Conservation (phyloP, 2,329 filamentous ascomycete genomes). For the Botryotinia convoluta region DNA sequence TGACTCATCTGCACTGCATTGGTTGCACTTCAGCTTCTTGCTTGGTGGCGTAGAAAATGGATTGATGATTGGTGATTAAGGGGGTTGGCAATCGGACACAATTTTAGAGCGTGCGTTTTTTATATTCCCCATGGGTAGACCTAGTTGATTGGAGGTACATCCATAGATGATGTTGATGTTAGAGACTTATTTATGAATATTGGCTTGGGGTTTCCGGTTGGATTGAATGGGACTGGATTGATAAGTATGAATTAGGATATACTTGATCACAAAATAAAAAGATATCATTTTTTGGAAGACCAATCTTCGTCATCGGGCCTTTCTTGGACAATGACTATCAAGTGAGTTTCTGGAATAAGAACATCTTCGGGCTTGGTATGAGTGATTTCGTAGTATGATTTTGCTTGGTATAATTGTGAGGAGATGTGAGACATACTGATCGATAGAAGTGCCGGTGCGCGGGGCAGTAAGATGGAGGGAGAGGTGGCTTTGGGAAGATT, state of each 20-base stretch:
- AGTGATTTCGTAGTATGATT: background rate
- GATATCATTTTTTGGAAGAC: background rate
- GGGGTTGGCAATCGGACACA: background rate
- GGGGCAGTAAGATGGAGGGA: background rate
- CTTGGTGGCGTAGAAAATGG: conserved; percentile 12
- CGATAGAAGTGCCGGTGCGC: background rate
- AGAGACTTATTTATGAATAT: conserved; percentile 4
- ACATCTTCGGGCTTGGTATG: background rate
- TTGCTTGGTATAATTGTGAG: background rate
- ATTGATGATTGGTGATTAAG: background rate
- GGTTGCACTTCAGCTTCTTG: conserved; percentile 9
- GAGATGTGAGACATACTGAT: background rate
- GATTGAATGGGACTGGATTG: background rate
- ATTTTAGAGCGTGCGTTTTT: conserved; percentile 8
- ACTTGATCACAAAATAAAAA: background rate
- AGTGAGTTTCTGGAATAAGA: background rate
- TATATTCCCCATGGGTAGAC: conserved; percentile 7
- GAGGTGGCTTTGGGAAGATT: background rate
- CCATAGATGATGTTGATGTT: conserved; percentile 5
- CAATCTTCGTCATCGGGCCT: background rate
- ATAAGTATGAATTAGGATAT: background rate
- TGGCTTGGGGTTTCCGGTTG: background rate
- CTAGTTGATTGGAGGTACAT: background rate
- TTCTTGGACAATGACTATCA: background rate
- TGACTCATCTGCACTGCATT: background rate